These are phyloP conservation scores for Nicotiana noctiflora DNA, from an alignment of 257 asterid genomes.

Conservation along the genomic window DNA sequence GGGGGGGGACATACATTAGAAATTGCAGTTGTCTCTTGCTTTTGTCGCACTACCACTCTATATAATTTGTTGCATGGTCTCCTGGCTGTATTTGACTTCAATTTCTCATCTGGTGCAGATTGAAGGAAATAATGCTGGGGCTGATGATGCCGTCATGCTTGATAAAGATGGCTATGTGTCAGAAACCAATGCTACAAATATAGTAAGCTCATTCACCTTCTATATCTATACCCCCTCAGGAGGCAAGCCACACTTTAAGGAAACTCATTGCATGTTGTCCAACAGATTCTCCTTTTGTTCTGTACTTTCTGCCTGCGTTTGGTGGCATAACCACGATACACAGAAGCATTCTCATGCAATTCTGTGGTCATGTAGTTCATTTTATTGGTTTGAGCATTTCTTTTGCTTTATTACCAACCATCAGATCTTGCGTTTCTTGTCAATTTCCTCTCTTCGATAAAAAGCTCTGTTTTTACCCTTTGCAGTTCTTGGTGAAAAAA, in stretches of 20 bases:
- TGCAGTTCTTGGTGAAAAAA: conserved; percentile 82
- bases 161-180: conserved; percentile 91
- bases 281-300: background rate
- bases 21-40: background rate
- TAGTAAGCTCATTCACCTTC: conserved; percentile 42
- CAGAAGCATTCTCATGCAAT: background rate
- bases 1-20: background rate
- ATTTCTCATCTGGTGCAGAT: conserved; percentile 40
- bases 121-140: conserved; percentile 80
- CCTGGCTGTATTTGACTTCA: background rate
- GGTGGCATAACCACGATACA: background rate
- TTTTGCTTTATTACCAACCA: background rate
- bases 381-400: background rate
- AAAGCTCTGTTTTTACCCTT: background rate
- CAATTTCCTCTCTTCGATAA: background rate
- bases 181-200: conserved; percentile 90
- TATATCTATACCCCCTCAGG: background rate
- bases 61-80: background rate
- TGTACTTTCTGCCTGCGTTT: background rate
- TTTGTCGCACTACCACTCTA: background rate
- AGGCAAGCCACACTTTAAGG: background rate
- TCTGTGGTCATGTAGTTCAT: background rate
- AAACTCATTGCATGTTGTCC: background rate
- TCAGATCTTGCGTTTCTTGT: background rate
- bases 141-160: conserved; percentile 94